A percentile compares a stretch with the other conserved stretches of the same genome.
These are phyloP conservation scores for Aureobasidium uvarum DNA, from an alignment of 2,329 filamentous ascomycete genomes.

Conservation along the genomic window DNA sequence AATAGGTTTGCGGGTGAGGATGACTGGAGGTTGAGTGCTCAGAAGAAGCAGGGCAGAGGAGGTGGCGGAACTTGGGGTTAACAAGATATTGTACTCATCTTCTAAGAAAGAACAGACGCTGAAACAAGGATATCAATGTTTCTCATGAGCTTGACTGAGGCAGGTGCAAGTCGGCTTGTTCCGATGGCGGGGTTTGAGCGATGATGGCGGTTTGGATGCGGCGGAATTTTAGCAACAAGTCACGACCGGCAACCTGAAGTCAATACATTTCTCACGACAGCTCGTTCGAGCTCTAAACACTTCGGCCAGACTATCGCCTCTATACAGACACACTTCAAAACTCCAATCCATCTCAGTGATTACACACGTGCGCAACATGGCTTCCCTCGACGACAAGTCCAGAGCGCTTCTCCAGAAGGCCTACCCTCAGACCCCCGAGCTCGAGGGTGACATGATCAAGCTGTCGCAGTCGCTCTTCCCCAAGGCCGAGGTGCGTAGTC, in stretches of 20 bases:
- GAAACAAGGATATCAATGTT: no score
- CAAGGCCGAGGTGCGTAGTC: slow-evolving; percentile 34
- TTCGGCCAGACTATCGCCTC: background rate
- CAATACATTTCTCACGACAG: slow-evolving; percentile 29
- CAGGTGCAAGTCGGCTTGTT: background rate
- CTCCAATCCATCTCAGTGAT: background rate
- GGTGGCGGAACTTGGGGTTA: slow-evolving; percentile 93
- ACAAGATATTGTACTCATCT: background rate
- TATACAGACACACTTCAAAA: background rate
- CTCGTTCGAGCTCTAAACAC: slow-evolving; percentile 31
- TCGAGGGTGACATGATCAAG: slow-evolving; percentile 38
- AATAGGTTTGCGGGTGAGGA: slow-evolving; percentile 91
- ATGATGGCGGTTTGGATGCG: slow-evolving; percentile 1
- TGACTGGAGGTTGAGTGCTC: slow-evolving; percentile 89
- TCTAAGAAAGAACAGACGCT: background rate
- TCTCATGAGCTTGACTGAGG: background rate
- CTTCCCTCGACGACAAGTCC: slow-evolving; percentile 37
- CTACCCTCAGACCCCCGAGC: slow-evolving; percentile 38
- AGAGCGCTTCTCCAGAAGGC: slow-evolving; percentile 37
- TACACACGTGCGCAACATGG: slow-evolving; percentile 33
- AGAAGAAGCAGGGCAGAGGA: slow-evolving; percentile 77
- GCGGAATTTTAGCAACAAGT: slow-evolving; percentile 19
- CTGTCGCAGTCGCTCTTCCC: slow-evolving; percentile 39
- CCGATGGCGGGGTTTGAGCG: slow-evolving; percentile 18
- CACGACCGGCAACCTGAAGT: slow-evolving; percentile 33